Percentiles rank a stretch among this genome's conserved stretches.
These are phyloP conservation scores for Vigna nakashimae DNA, from an alignment of 306 rosid genomes.

Conservation along the genomic window DNA sequence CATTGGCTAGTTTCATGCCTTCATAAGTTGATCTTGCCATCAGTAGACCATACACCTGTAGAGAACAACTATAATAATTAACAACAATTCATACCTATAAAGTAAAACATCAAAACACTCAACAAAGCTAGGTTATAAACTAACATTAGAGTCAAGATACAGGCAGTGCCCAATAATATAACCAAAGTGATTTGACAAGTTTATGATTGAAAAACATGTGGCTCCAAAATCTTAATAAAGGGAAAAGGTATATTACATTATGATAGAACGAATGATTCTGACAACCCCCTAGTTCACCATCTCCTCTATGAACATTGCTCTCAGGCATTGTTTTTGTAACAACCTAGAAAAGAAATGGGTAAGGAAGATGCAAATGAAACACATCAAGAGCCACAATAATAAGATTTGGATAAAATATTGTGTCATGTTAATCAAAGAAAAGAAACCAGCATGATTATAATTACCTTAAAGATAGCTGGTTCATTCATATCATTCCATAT, in stretches of 20 bases:
- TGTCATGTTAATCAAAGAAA: not conserved
- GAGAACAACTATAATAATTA: constrained; percentile 36
- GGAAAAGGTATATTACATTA: constrained; percentile 67
- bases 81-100: not conserved
- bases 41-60: constrained; percentile 85
- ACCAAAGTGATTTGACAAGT: constrained; percentile 28
- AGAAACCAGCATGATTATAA: constrained; percentile 5
- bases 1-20: constrained; percentile 82
- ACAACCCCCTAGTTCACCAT: constrained; percentile 86
- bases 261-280: constrained; percentile 91
- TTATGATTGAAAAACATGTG: constrained; percentile 29
- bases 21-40: constrained; percentile 96
- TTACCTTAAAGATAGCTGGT: constrained; percentile 89
- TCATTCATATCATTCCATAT: constrained; percentile 99
- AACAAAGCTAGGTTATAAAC: constrained; percentile 26
- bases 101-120: constrained; percentile 27
- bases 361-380: constrained; percentile 21
- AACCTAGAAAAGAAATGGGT: constrained; percentile 54
- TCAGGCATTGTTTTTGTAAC: constrained; percentile 96
- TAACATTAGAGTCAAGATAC: constrained; percentile 35
- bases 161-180: constrained; percentile 23
- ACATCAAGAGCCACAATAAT: constrained; percentile 28
- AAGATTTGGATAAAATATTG: constrained; percentile 10
- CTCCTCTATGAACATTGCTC: constrained; percentile 88
- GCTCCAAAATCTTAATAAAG: constrained; percentile 37